These are phyloP conservation scores for Jaltomata sinuosa DNA, from an alignment of 257 asterid genomes.

Conservation along the genomic window DNA sequence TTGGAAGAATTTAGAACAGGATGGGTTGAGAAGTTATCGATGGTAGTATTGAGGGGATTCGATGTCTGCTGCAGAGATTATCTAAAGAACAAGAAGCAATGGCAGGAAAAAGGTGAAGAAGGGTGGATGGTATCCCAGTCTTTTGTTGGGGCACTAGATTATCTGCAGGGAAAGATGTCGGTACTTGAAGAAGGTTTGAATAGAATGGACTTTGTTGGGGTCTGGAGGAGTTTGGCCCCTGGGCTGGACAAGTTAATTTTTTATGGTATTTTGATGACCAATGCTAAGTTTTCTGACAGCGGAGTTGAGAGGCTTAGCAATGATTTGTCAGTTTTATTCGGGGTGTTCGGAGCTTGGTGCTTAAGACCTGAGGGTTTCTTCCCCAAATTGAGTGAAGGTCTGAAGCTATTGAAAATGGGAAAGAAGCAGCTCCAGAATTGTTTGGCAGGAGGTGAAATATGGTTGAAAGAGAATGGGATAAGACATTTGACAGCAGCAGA, in stretches of 20 bases:
- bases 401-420: conserved; percentile 61
- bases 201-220: conserved; percentile 49
- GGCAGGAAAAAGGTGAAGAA: conserved; percentile 79
- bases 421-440: conserved; percentile 34
- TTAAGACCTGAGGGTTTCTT: conserved; percentile 95
- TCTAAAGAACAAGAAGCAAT: conserved; percentile 71
- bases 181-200: conserved; percentile 58
- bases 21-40: conserved; percentile 80
- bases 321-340: conserved; percentile 56
- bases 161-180: conserved; percentile 63
- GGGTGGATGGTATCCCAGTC: conserved; percentile 44
- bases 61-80: conserved; percentile 75
- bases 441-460: conserved; percentile 54
- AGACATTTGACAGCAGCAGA: conserved; percentile 48
- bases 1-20: conserved; percentile 47
- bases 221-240: conserved; percentile 80
- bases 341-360: conserved; percentile 67
- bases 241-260: conserved; percentile 58
- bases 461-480: conserved; percentile 71
- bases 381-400: conserved; percentile 59
- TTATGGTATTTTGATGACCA: conserved; percentile 43
- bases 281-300: conserved; percentile 46
- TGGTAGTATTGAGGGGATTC: conserved; percentile 79
- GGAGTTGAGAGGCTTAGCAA: conserved; percentile 71
- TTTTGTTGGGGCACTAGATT: conserved; percentile 69